Evolutionary conservation across 2,329 filamentous ascomycete genomes (phyloP).

Genomic region (Ceratocystis albifundus): DNA sequence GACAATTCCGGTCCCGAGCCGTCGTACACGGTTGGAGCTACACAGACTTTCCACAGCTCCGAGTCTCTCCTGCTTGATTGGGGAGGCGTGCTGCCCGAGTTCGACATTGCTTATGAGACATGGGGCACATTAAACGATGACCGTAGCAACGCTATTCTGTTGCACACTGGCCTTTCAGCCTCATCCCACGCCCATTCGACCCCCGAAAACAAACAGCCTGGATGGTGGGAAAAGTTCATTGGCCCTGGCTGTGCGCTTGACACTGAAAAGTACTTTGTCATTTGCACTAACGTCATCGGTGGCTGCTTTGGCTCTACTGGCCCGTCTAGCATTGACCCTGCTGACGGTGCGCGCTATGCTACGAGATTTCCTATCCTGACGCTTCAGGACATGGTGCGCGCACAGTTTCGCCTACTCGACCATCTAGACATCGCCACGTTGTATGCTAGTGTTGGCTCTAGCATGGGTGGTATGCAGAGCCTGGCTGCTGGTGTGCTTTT

Average conservation of each 20-base stretch:
- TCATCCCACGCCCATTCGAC: conserved; percentile 95
- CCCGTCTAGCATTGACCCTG: conserved; percentile 75
- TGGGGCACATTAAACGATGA: conserved; percentile 75
- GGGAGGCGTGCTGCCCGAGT: conserved; percentile 82
- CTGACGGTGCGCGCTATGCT: conserved; percentile 77
- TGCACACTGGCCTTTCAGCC: conserved; percentile 92
- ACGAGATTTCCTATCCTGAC: conserved; percentile 93
- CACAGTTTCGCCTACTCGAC: conserved; percentile 84
- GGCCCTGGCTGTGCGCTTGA: conserved; percentile 75
- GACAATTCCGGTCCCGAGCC: conserved; percentile 75
- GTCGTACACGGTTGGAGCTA: conserved; percentile 83
- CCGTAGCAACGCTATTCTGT: conserved; percentile 75
- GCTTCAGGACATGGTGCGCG: conserved; percentile 93
- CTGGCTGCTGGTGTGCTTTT: conserved; percentile 77
- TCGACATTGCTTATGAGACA: conserved; percentile 83
- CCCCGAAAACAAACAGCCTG: conserved; percentile 69
- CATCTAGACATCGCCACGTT: conserved; percentile 62
- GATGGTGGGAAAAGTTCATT: conserved; percentile 99
- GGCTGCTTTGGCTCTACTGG: conserved; percentile 95
- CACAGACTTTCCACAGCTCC: conserved; percentile 61
- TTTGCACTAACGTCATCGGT: conserved; percentile 94
- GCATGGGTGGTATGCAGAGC: conserved; percentile 98
- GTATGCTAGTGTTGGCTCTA: conserved; percentile 86
- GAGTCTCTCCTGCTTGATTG: conserved; percentile 78
- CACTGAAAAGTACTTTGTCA: conserved; percentile 81